Conservation (phyloP, 441 rosid genomes). For the Syzygium syzygioides region DNA sequence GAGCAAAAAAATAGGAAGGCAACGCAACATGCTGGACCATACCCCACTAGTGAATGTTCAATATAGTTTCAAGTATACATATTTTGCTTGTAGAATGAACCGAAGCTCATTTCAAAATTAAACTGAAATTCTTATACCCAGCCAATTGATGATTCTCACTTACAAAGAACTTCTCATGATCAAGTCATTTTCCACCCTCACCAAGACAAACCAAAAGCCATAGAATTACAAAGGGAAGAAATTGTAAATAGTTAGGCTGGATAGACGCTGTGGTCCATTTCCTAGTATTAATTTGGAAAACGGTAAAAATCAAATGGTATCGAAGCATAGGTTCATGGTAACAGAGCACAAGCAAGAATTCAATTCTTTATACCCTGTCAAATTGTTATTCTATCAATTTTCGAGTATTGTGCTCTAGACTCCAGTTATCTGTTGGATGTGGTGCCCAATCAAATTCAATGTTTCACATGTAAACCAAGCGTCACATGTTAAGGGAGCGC, state of each 20-base stretch:
- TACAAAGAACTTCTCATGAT: not conserved
- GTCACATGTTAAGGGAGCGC: not conserved
- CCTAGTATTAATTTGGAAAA: not conserved
- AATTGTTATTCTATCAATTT: not conserved
- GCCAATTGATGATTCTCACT: not conserved
- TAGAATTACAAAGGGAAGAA: not conserved
- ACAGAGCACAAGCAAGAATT: not conserved
- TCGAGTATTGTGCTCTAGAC: not conserved
- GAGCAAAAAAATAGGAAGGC: not conserved
- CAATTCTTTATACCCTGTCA: not conserved
- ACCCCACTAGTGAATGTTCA: not conserved
- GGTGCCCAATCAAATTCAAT: not conserved
- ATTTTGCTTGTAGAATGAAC: not conserved
- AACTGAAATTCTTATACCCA: not conserved
- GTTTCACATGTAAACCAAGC: not conserved
- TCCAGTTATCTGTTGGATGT: not conserved
- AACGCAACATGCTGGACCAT: not conserved
- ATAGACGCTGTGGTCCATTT: not conserved
- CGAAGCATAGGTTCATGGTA: not conserved
- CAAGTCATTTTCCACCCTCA: not conserved
- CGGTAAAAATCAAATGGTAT: not conserved
- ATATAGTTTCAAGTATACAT: not conserved
- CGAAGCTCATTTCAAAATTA: not conserved
- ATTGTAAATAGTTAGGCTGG: not conserved
- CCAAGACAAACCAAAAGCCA: not conserved